A percentile compares a stretch with the other conserved stretches of the same genome.
phyloP scores from a whole-genome alignment of 2,329 filamentous ascomycete species.

The Colletotrichum noveboracense region DNA sequence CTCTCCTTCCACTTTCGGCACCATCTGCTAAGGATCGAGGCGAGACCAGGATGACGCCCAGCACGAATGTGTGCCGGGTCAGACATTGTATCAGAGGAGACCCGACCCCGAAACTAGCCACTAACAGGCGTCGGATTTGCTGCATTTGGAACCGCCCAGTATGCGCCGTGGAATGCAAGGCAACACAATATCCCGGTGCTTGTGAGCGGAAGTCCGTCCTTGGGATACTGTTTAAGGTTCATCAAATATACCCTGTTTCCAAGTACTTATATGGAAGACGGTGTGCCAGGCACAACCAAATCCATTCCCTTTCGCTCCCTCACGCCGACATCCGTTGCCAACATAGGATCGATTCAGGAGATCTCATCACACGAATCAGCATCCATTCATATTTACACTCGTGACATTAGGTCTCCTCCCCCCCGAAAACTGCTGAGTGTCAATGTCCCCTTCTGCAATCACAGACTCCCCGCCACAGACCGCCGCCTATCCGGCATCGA shows the following conservation, averaged over 20 bases:
- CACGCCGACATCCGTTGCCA: not conserved
- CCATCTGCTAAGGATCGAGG: not conserved
- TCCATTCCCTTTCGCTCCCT: not conserved
- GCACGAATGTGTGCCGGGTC: not conserved
- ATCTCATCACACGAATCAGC: not conserved
- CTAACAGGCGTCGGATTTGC: not conserved
- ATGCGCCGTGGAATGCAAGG: not conserved
- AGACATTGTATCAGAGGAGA: not conserved
- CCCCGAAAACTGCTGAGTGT: constrained; percentile 24
- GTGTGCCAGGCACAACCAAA: not conserved
- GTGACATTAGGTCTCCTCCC: not conserved
- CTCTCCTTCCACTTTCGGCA: constrained; percentile 21
- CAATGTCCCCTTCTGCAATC: constrained; percentile 66
- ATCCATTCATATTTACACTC: not conserved
- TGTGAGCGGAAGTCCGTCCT: constrained; percentile 5
- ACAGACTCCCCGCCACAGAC: constrained; percentile 53
- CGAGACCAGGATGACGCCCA: not conserved
- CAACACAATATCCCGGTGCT: not conserved
- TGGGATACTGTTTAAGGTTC: not conserved
- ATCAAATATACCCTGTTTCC: not conserved
- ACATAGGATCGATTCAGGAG: not conserved
- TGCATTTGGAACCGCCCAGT: not conserved
- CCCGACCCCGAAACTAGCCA: not conserved
- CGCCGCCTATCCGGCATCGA: constrained; percentile 43
- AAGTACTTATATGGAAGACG: not conserved